Evolutionary conservation across 2,329 filamentous ascomycete species (phyloP), one percentile per base, ranked within the genome.

Genomic region (Calonectria pseudoreteaudii): DNA sequence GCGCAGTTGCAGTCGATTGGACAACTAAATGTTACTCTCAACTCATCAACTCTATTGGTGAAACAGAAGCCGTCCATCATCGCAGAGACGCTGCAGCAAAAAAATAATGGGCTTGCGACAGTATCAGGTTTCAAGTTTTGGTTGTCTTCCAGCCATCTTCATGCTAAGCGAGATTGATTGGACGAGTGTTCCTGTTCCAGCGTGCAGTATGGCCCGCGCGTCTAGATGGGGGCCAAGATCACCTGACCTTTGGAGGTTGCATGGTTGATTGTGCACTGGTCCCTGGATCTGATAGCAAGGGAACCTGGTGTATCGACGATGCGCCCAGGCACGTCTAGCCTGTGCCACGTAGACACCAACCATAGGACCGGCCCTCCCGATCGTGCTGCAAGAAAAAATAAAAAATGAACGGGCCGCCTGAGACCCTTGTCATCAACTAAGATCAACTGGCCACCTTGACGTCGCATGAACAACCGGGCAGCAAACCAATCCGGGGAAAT

Each of bases 251-350:
- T 16, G 13, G 4, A 4, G 1, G n/a, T 10, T 28, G 30, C 44
- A n/a, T 16, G 64, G 56, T 34, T 14, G 41, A 26, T 70, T 18
- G 47, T 49, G 23, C 30, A 28, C 26, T 49, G n/a, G 41, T 41
- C 7, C 20, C 31, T 65, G 23, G 30, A 65, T 44, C 47, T 70
- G 28, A 53, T 41, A 31, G n/a, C 68, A 70, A 65, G 68, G 68
- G 68, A 70, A 70, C 68, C 68, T 18, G 28, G 68, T 70, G 36
- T 49, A 56, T 47, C 28, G 8, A 53, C 44, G 13, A n/a, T 64
- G 38, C 38, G 23, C 6, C 26, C 26, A 20, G 16, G 53, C 52
- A 49, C 30, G 4, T 6, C 31, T 31, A 44, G 38, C 56, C 47
- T 47, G 44, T 36, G 68, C 47, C 58, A 65, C 58, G 68, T 70